Evolutionary conservation across 2,329 filamentous ascomycete species (phyloP).

Genomic region (Drechslerella stenobrocha): DNA sequence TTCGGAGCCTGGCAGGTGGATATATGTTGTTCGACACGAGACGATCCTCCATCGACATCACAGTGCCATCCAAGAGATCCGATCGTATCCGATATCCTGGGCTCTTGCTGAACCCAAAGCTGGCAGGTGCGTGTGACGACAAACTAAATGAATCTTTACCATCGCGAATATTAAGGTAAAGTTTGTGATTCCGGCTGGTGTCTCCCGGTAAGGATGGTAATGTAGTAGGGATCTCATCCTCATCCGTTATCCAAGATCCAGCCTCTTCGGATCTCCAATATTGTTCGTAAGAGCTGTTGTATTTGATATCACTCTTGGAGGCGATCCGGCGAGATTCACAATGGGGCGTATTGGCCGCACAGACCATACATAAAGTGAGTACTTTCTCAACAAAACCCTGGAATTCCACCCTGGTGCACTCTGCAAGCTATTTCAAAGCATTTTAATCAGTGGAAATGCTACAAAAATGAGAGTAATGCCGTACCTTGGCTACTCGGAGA

Average conservation of each 20-base stretch:
- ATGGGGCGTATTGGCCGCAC: constrained; percentile 36
- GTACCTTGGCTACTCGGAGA: constrained; percentile 33
- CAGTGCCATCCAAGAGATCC: constrained; percentile 25
- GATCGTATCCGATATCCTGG: constrained; percentile 19
- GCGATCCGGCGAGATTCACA: constrained; percentile 27
- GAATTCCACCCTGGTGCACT: constrained; percentile 37
- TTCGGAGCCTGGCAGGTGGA: constrained; percentile 15
- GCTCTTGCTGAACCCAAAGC: constrained; percentile 26
- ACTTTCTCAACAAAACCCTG: constrained; percentile 27
- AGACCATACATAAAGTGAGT: constrained; percentile 20
- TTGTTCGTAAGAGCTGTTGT: constrained; percentile 13
- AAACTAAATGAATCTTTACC: neutral
- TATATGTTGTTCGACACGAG: constrained; percentile 15
- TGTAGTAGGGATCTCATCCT: constrained; percentile 25
- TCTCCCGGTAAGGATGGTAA: constrained; percentile 8
- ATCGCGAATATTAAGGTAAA: neutral
- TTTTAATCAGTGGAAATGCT: neutral
- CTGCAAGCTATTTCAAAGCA: constrained; percentile 18
- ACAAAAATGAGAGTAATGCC: neutral
- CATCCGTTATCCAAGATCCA: constrained; percentile 30
- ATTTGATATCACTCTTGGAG: constrained; percentile 8
- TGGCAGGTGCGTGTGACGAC: constrained; percentile 18
- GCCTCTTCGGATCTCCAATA: constrained; percentile 4
- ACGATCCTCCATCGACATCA: constrained; percentile 29
- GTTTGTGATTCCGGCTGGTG: constrained; percentile 12